Conservation (phyloP, 208 protist genomes). For the Herpetomonas samuelpessoai region DNA sequence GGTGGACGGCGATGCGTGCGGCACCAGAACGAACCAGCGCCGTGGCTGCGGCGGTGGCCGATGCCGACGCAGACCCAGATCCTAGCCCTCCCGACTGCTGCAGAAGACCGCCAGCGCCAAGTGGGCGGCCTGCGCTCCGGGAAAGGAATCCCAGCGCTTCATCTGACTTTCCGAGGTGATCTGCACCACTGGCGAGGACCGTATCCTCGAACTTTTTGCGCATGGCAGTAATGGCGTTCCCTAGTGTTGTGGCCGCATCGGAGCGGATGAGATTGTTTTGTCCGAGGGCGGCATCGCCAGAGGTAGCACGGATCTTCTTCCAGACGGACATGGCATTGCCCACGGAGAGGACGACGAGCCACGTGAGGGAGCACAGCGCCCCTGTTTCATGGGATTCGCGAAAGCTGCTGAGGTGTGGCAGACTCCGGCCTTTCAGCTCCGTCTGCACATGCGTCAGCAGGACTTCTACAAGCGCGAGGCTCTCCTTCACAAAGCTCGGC, state of each 20-base stretch:
- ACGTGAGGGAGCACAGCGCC: constrained; percentile 48
- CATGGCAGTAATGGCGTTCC: constrained; percentile 22
- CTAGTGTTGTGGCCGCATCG: constrained; percentile 33
- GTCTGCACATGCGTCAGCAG: constrained; percentile 33
- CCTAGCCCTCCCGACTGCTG: neutral
- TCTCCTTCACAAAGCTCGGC: constrained; percentile 48
- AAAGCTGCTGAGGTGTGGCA: constrained; percentile 19
- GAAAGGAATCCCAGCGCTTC: constrained; percentile 14
- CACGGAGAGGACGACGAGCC: constrained; percentile 65
- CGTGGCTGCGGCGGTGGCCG: neutral
- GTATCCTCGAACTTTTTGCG: constrained; percentile 22
- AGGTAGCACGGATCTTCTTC: constrained; percentile 38
- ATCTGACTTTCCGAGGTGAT: neutral
- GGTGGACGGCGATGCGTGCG: constrained; percentile 5
- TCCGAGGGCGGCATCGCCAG: constrained; percentile 23
- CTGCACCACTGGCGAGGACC: constrained; percentile 1
- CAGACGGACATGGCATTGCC: constrained; percentile 66
- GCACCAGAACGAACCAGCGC: neutral
- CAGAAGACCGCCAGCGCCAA: neutral
- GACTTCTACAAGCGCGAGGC: constrained; percentile 41
- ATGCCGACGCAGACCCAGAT: constrained; percentile 1
- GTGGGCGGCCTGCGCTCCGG: neutral
- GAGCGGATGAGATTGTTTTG: constrained; percentile 49
- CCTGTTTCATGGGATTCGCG: constrained; percentile 31
- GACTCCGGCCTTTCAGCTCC: constrained; percentile 12